phyloP scores from a whole-genome alignment of 1,284 basidiomycete genomes.

The Takashimella tepidaria region DNA sequence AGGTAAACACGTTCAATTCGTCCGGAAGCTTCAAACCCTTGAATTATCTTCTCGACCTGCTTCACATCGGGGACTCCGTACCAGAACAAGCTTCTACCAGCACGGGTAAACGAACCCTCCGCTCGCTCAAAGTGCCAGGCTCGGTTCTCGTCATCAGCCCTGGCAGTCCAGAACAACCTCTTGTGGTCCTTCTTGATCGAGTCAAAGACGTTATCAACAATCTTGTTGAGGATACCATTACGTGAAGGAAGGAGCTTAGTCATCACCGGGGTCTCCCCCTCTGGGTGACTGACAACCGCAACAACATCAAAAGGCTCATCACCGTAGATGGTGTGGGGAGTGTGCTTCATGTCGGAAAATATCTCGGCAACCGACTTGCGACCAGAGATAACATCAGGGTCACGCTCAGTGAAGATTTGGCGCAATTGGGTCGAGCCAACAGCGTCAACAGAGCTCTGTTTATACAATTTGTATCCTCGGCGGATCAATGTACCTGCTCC shows the following conservation, averaged over 20 bases:
- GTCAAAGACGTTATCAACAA: constrained; percentile 95
- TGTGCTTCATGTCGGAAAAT: constrained; percentile 70
- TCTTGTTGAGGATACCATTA: constrained; percentile 85
- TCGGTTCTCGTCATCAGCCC: constrained; percentile 89
- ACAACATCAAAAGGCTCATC: constrained; percentile 96
- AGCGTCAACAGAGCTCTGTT: constrained; percentile 71
- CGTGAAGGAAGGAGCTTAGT: constrained; percentile 86
- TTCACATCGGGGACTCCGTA: constrained; percentile 88
- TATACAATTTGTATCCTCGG: constrained; percentile 96
- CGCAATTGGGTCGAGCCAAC: constrained; percentile 90
- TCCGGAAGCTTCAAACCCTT: constrained; percentile 75
- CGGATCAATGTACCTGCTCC: constrained; percentile 97
- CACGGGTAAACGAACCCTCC: constrained; percentile 94
- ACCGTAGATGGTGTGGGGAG: constrained; percentile 91
- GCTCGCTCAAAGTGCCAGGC: constrained; percentile 99
- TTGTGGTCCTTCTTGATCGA: constrained; percentile 93
- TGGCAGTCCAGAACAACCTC: constrained; percentile 92
- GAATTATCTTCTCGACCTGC: constrained; percentile 84
- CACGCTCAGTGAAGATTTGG: constrained; percentile 87
- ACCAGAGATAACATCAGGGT: constrained; percentile 82
- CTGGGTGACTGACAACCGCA: constrained; percentile 88
- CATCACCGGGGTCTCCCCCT: constrained; percentile 83
- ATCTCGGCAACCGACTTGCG: constrained; percentile 84
- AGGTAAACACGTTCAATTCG: constrained; percentile 83
- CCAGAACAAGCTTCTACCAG: constrained; percentile 90